Base-by-base conservation (phyloP, 169 alveolate genomes). In the Plasmodium berghei region DNA sequence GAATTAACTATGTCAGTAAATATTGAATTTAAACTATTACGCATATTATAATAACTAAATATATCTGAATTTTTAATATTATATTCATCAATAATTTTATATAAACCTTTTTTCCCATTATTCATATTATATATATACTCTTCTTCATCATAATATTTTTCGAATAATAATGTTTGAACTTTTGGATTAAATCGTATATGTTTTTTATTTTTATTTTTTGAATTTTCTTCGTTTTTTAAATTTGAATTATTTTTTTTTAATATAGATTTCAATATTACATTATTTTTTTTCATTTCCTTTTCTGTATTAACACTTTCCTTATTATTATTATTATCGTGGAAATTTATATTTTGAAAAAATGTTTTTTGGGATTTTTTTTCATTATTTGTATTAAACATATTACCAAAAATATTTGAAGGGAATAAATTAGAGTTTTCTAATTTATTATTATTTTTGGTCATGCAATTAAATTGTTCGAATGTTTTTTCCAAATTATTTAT, bases 1-100 rank as follows among this genome's bases (percentile, higher is more conserved):
- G 77, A 54, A 46, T 64, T 80, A n/a, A 80, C 14, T 26, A 80
- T 18, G 20, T 80, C 90, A 54, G 20, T 80, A 61, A 80, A 67
- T 4, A 67, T 80, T 40, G 14, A 18, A 54, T 80, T 80, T 14
- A 80, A 54, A 80, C 54, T 80, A 42, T 64, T 8, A 0, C 83
- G 77, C 83, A 80, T 52, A 24, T 80, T 80, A 22, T 64, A 66
- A 71, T 80, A 80, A n/a, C 72, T 67, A 70, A 80, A 80, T 8
- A 80, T 66, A 8, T 80, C 90, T 5, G 72, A 18, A 16, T 55
- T 80, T 16, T 55, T 56, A 18, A 80, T 20, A 46, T 20, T 66
- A 58, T 80, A 80, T 5, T 45, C 70, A 16, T 58, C 90, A 12
- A 54, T 22, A 5, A 80, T 3, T 54, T 80, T 80, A 24, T 26